Base-by-base conservation (phyloP, 306 rosid species). In the Pueraria montana region DNA sequence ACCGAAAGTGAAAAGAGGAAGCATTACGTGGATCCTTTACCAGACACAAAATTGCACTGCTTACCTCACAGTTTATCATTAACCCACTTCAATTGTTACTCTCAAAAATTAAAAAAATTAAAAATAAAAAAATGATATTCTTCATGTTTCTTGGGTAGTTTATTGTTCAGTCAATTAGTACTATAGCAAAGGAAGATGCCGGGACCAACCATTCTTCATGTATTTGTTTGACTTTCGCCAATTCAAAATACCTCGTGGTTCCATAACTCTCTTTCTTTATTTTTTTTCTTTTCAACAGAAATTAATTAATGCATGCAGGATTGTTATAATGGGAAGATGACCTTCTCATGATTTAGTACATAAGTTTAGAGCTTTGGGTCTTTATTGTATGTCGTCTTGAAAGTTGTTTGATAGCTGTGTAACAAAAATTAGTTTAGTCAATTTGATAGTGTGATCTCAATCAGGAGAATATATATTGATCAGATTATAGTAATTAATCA, bases 1-100 rank as follows among this genome's bases (percentile, higher is more conserved):
- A 59, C 95, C 95, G 95, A 91, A 91, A 91, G 92, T 78, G 80
- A 52, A 72, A 70, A 56, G 30, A 38, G 1, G 12, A 56, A 20
- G 18, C 72, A 63, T 6, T 77, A 70, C 85, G 82, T 85, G 91
- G 89, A 66, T 75, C 52, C 77, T 77, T 58, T 63, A 10, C 13
- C 52, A 40, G 8, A 11, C 86, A 78, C 82, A 68, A 49, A 40
- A 30, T 52, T 40, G 3, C 61, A 26, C 56, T 65, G 64, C 78
- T 78, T 63, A 36, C 49, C 80, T 77, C 72, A 46, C 77, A 27
- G 0, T 38, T 2, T 40, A 38, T 14, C 62, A 34, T 53, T 52
- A 13, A 40, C 65, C 67, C 59, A 61, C 52, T 71, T 9, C 20
- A 55, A 45, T 30, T 2, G 13, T 10, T 30, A 16, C 45, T 26